A percentile compares a stretch with the other conserved stretches of the same genome.
Evolutionary conservation across 78 protist genomes (phyloP).

Genomic region (Emiliania huxleyi): DNA sequence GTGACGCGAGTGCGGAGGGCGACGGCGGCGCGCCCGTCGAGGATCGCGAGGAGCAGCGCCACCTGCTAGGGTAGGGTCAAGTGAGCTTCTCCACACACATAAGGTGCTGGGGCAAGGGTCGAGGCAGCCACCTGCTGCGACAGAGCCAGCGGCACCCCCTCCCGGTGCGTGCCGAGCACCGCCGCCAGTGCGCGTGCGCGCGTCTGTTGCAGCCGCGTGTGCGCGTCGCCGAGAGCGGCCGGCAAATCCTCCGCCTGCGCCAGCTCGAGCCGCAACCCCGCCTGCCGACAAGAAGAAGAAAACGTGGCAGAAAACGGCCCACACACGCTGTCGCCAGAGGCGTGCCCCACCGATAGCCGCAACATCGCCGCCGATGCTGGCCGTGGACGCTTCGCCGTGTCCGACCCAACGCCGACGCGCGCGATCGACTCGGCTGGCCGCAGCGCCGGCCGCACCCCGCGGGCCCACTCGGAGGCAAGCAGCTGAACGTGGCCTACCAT

Average conservation of each 20-base stretch:
- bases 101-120: background rate
- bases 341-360: background rate
- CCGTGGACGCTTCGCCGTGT: background rate
- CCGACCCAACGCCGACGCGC: slow-evolving; percentile 9
- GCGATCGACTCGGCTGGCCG: background rate
- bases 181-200: background rate
- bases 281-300: background rate
- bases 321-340: too few species aligned
- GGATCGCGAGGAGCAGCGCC: background rate
- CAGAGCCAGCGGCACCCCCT: too few species aligned
- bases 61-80: too few species aligned
- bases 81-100: too few species aligned
- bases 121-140: background rate
- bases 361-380: background rate
- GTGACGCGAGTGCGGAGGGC: too few species aligned
- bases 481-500: background rate
- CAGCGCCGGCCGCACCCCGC: background rate
- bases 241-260: background rate
- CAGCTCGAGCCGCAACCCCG: background rate
- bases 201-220: background rate
- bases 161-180: background rate
- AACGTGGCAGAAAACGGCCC: too few species aligned
- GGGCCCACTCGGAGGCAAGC: background rate
- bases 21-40: too few species aligned
- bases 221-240: background rate